Percentiles rank a stretch among this genome's conserved stretches.
These are phyloP conservation scores for Tetrahymena elliotti DNA, from an alignment of 73 alveolate species.

Conservation along the genomic window DNA sequence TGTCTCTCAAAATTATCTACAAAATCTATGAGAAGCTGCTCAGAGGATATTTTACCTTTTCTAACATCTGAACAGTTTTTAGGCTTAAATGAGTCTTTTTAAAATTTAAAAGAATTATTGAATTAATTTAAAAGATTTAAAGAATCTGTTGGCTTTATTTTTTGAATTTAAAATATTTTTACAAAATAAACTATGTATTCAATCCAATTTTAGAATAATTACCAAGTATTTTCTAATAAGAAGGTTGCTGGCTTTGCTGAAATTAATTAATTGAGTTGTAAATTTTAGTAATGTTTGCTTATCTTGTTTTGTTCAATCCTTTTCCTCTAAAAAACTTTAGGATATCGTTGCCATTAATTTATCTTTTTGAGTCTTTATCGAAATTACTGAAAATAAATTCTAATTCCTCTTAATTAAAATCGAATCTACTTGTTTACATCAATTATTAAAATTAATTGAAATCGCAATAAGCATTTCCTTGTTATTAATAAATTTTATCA, in stretches of 20 bases:
- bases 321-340: background rate
- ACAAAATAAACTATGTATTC: background rate
- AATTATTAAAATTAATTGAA: background rate
- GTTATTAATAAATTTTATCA: background rate
- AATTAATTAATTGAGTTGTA: background rate
- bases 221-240: background rate
- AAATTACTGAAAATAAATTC: background rate
- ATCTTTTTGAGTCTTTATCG: background rate
- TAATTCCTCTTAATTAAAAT: background rate
- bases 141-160: too few species aligned
- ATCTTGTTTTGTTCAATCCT: background rate
- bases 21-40: background rate
- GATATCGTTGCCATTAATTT: background rate
- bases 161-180: background rate
- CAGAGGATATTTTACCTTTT: background rate
- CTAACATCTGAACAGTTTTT: background rate
- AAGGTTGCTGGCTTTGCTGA: background rate
- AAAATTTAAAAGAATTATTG: background rate
- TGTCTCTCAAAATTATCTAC: background rate
- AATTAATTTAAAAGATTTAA: background rate
- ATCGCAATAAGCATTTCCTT: background rate
- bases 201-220: background rate
- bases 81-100: background rate
- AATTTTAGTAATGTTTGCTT: background rate
- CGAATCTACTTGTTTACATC: background rate